These are phyloP conservation scores for Sporothrix brasiliensis DNA, from an alignment of 2,329 filamentous ascomycete genomes.

Conservation along the genomic window DNA sequence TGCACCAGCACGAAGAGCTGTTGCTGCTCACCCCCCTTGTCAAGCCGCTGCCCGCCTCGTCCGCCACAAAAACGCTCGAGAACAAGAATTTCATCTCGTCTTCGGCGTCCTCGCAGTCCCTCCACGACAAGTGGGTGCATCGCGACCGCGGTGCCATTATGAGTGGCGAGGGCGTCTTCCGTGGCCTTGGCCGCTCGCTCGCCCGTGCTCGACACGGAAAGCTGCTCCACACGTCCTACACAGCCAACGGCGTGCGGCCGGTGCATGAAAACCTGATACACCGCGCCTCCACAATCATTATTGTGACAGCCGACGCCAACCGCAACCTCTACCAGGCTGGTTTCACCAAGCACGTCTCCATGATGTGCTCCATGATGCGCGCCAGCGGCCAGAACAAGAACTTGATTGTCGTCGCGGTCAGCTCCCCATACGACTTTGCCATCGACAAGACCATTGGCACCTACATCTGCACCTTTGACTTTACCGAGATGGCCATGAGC, in stretches of 20 bases:
- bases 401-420: conserved; percentile 86
- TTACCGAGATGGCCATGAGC: conserved; percentile 87
- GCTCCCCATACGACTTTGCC: conserved; percentile 94
- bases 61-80: conserved; percentile 71
- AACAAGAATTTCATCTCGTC: conserved; percentile 40
- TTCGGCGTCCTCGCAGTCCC: conserved; percentile 38
- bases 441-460: conserved; percentile 89
- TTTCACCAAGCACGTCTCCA: conserved; percentile 93
- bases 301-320: conserved; percentile 92
- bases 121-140: conserved; percentile 61
- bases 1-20: conserved; percentile 86
- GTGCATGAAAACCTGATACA: conserved; percentile 93
- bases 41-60: conserved; percentile 88
- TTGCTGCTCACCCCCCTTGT: conserved; percentile 85
- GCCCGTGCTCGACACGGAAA: conserved; percentile 83
- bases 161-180: conserved; percentile 91
- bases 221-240: conserved; percentile 91
- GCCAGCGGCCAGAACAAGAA: conserved; percentile 82
- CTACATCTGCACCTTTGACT: conserved; percentile 94
- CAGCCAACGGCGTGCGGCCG: conserved; percentile 86
- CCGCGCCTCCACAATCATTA: conserved; percentile 81
- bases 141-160: conserved; percentile 68
- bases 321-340: conserved; percentile 91
- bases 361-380: conserved; percentile 86
- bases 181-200: conserved; percentile 84